phyloP scores from a whole-genome alignment of 2,329 filamentous ascomycete species.

The Onygenales sp. region DNA sequence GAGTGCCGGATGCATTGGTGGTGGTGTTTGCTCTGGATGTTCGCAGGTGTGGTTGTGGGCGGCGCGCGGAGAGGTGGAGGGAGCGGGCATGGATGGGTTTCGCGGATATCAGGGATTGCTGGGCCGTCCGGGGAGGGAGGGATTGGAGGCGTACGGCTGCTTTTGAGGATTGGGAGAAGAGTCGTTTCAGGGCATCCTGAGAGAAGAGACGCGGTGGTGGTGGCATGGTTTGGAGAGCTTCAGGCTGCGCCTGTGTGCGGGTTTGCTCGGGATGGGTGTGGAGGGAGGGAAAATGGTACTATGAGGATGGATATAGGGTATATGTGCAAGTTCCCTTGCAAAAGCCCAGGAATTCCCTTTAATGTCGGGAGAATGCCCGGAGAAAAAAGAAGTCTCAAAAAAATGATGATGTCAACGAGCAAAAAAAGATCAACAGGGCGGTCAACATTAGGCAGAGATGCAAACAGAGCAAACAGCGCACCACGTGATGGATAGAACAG shows the following conservation, averaged over 20 bases:
- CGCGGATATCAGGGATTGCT: background rate
- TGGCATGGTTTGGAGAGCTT: background rate
- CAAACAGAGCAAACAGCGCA: no score
- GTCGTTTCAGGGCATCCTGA: background rate
- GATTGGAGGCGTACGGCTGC: background rate
- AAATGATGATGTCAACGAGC: no score
- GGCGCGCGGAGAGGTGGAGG: constrained; percentile 1
- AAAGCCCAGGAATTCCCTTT: background rate
- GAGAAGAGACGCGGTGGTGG: background rate
- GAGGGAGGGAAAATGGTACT: background rate
- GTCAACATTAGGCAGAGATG: no score
- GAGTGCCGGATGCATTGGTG: background rate
- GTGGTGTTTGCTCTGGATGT: constrained; percentile 4
- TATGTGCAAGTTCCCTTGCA: background rate
- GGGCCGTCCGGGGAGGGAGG: background rate
- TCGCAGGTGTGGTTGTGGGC: background rate
- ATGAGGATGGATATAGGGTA: background rate
- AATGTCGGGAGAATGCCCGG: no score
- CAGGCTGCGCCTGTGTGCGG: background rate
- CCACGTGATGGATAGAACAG: background rate
- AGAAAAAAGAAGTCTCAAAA: no score
- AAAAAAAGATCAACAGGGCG: no score
- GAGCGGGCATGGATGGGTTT: background rate
- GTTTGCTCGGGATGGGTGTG: background rate
- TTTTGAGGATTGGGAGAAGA: background rate